Conservation (phyloP, 1,284 basidiomycete genomes). For the Ustilago crameri region DNA sequence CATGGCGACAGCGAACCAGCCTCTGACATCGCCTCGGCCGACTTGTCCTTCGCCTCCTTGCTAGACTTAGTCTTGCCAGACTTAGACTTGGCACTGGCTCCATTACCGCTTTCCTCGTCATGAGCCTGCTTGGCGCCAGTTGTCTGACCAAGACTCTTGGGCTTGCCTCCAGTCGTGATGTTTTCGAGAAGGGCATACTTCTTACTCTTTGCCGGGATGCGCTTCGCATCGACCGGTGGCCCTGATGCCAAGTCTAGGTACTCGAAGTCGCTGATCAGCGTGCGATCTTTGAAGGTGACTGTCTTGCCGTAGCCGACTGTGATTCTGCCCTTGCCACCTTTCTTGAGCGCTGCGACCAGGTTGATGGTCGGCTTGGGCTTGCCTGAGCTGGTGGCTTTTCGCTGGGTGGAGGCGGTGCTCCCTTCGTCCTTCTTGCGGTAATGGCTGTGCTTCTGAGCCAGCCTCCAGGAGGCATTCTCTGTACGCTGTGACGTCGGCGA, state of each 20-base stretch:
- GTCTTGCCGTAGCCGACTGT: constrained; percentile 70
- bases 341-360: constrained; percentile 69
- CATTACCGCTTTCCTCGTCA: constrained; percentile 24
- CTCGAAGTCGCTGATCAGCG: constrained; percentile 69
- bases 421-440: constrained; percentile 44
- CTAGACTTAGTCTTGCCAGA: constrained; percentile 25
- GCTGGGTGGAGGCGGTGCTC: constrained; percentile 24
- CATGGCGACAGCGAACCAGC: constrained; percentile 19
- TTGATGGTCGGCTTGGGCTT: constrained; percentile 55
- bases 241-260: constrained; percentile 71
- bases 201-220: constrained; percentile 68
- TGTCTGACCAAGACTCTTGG: constrained; percentile 55
- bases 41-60: constrained; percentile 21
- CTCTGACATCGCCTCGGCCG: constrained; percentile 16
- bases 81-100: constrained; percentile 14
- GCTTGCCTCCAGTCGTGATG: constrained; percentile 69
- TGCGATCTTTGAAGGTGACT: constrained; percentile 71
- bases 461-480: constrained; percentile 61
- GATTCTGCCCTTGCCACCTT: constrained; percentile 70
- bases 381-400: constrained; percentile 24
- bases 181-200: constrained; percentile 68
- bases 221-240: constrained; percentile 68
- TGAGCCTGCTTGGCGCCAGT: constrained; percentile 55
- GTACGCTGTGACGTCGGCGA: constrained; percentile 58
- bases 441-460: constrained; percentile 61